phyloP scores from a whole-genome alignment of 164 flowering plant genomes.

The Houttuynia cordata region DNA sequence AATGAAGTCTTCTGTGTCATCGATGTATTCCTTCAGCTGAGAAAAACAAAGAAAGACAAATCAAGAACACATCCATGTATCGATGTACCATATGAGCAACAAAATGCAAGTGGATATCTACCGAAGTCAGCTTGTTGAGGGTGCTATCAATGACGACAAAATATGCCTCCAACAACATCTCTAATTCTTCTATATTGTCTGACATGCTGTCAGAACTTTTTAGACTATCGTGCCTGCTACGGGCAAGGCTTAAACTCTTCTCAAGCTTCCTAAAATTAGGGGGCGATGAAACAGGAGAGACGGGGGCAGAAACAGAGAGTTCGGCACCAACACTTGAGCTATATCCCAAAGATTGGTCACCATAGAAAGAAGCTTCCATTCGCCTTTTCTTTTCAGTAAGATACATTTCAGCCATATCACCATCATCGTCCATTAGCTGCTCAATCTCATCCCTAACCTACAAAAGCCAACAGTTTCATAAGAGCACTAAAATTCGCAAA shows the following conservation, averaged over 20 bases:
- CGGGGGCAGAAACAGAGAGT: conserved; percentile 77
- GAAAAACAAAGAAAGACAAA: conserved; percentile 10
- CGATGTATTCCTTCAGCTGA: conserved; percentile 48
- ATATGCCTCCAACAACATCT: conserved; percentile 90
- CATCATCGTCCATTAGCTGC: conserved; percentile 57
- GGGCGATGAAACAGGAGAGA: conserved; percentile 91
- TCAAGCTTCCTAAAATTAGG: conserved; percentile 62
- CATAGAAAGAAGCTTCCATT: conserved; percentile 56
- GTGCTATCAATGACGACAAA: conserved; percentile 88
- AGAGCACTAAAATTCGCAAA: neutral
- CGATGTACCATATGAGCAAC: conserved; percentile 48
- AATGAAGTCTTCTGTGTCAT: conserved; percentile 27
- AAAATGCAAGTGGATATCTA: conserved; percentile 14
- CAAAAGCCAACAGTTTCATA: conserved; percentile 7
- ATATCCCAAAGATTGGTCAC: conserved; percentile 69
- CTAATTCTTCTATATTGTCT: conserved; percentile 73
- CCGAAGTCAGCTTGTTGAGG: conserved; percentile 87
- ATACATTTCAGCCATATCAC: conserved; percentile 57
- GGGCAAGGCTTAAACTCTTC: conserved; percentile 62
- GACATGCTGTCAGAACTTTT: conserved; percentile 56
- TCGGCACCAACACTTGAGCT: conserved; percentile 41
- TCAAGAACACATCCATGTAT: conserved; percentile 7
- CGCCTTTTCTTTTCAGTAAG: conserved; percentile 36
- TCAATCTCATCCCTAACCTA: conserved; percentile 56
- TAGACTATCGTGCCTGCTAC: conserved; percentile 81